phyloP scores from a whole-genome alignment of 108 stramenopile genomes.

The Nitzschia sp. region DNA sequence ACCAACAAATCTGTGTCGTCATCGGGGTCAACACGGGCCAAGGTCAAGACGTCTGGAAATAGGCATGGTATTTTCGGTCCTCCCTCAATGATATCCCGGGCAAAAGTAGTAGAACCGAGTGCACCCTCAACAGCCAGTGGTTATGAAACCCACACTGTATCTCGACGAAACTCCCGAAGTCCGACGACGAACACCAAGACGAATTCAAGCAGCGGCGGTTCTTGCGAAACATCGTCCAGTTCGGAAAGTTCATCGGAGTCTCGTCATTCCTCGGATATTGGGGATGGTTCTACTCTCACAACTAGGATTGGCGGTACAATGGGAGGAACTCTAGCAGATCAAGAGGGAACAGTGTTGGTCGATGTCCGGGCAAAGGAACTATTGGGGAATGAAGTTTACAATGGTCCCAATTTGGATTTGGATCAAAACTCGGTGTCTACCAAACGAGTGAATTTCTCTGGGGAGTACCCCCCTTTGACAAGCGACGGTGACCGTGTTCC shows the following conservation, averaged over 20 bases:
- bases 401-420: neutral
- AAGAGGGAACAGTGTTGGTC: neutral
- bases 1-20: neutral
- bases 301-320: neutral
- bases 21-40: neutral
- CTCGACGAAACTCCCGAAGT: neutral
- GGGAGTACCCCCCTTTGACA: conserved; percentile 10
- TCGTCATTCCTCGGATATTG: neutral
- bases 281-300: conserved; percentile 14
- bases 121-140: neutral
- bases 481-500: conserved; percentile 16
- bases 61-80: neutral
- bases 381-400: neutral
- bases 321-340: neutral
- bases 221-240: neutral
- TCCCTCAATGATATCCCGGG: neutral
- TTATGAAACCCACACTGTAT: neutral
- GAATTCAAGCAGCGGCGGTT: neutral
- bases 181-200: neutral
- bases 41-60: neutral
- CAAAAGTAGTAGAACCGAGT: neutral
- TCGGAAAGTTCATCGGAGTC: neutral
- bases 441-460: neutral
- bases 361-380: neutral
- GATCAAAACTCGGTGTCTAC: neutral